These are phyloP conservation scores for Cercophora scortea DNA, from an alignment of 495 filamentous ascomycete species.

Conservation along the genomic window DNA sequence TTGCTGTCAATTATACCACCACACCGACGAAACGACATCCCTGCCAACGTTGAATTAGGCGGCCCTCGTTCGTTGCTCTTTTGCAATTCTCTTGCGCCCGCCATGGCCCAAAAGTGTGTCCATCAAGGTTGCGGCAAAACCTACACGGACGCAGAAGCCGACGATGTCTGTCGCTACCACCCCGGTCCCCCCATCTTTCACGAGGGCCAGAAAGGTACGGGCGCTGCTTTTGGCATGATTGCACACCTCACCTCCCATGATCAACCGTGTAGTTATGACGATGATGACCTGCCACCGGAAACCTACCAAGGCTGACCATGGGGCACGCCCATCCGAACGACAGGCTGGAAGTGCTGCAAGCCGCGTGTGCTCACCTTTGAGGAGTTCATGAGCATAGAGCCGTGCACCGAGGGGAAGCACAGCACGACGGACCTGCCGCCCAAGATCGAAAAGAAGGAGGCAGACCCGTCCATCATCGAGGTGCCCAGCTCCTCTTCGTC, in stretches of 20 bases:
- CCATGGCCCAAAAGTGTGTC: constrained; percentile 85
- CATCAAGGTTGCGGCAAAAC: constrained; percentile 91
- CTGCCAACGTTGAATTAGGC: too few relatives aligned
- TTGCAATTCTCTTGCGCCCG: background rate
- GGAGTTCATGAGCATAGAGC: constrained; percentile 90
- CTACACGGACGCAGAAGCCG: constrained; percentile 68
- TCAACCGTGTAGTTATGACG: too few relatives aligned
- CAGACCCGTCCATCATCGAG: constrained; percentile 24
- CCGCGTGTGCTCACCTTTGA: constrained; percentile 96
- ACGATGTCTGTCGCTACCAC: constrained; percentile 87
- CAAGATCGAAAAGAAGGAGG: constrained; percentile 46
- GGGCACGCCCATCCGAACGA: background rate
- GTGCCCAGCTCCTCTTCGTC: constrained; percentile 22
- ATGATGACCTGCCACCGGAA: background rate
- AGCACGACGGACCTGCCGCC: constrained; percentile 66
- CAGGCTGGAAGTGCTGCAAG: constrained; percentile 99
- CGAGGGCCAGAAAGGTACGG: constrained; percentile 94
- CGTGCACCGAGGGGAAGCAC: constrained; percentile 92
- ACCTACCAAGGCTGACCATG: background rate
- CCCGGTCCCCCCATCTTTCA: constrained; percentile 93
- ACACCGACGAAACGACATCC: too few relatives aligned
- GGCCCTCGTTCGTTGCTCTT: background rate
- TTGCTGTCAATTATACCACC: too few relatives aligned
- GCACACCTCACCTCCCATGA: too few relatives aligned
- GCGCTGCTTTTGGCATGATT: too few relatives aligned